Conservation (phyloP, 306 rosid genomes). For the Pterocarpus santalinus region DNA sequence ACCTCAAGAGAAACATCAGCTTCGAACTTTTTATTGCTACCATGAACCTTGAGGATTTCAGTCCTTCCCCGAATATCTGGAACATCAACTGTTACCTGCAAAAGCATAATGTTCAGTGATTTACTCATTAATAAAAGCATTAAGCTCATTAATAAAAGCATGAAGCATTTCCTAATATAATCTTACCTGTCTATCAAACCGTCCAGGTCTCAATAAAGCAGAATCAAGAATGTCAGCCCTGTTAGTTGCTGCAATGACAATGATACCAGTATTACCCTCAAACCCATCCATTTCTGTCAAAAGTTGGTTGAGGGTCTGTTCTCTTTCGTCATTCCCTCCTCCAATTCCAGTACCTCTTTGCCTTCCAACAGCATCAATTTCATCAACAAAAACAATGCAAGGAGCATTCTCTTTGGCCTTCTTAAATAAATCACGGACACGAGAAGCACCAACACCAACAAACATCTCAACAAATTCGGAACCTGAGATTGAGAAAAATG, state of each 20-base stretch:
- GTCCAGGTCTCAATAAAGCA: conserved; percentile 93
- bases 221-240: conserved; percentile 98
- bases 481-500: conserved; percentile 97
- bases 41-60: conserved; percentile 96
- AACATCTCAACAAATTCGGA: conserved; percentile 99
- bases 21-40: conserved; percentile 87
- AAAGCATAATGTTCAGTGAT: conserved; percentile 39
- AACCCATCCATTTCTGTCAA: conserved; percentile 99
- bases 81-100: conserved; percentile 93
- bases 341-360: conserved; percentile 98
- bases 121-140: conserved; percentile 5
- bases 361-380: conserved; percentile 98
- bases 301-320: conserved; percentile 98
- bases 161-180: conserved; percentile 12
- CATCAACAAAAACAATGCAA: conserved; percentile 98
- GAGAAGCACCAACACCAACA: conserved; percentile 99
- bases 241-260: conserved; percentile 98
- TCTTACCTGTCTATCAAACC: conserved; percentile 91
- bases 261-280: conserved; percentile 95
- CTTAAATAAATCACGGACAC: conserved; percentile 97
- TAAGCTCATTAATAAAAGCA: conserved; percentile 14
- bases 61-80: conserved; percentile 96
- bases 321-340: conserved; percentile 99
- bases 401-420: conserved; percentile 99
- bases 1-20: conserved; percentile 88